These are phyloP conservation scores for Russula emetica DNA, from an alignment of 768 basidiomycete genomes.

Conservation along the genomic window DNA sequence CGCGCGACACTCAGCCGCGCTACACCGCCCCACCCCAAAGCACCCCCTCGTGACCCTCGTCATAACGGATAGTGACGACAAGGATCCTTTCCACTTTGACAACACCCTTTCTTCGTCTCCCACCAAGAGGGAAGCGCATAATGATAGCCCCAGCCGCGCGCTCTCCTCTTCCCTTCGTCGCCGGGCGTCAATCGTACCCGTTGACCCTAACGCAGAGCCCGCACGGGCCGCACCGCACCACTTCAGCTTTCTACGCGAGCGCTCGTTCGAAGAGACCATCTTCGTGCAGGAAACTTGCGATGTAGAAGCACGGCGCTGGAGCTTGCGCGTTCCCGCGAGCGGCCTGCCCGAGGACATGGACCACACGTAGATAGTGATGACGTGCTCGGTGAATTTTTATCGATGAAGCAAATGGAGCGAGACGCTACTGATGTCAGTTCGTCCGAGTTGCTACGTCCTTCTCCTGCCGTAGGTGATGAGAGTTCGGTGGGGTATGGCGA, in stretches of 20 bases:
- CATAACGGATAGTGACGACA: no score
- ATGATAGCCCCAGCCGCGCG: neutral
- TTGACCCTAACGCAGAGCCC: constrained; percentile 7
- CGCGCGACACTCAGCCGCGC: no score
- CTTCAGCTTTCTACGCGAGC: constrained; percentile 23
- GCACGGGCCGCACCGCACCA: constrained; percentile 17
- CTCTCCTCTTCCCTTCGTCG: constrained; percentile 14
- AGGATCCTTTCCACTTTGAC: constrained; percentile 27
- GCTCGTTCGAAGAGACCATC: constrained; percentile 16
- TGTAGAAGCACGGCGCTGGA: constrained; percentile 25
- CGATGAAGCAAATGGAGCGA: neutral
- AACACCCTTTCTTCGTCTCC: constrained; percentile 1
- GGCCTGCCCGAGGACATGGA: constrained; percentile 27
- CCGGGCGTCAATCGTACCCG: constrained; percentile 23
- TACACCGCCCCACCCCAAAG: no score
- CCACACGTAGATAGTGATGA: constrained; percentile 24
- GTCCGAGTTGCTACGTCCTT: constrained; percentile 13
- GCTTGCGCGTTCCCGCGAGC: constrained; percentile 25
- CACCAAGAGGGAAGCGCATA: neutral
- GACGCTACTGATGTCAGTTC: neutral
- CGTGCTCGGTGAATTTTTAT: constrained; percentile 22
- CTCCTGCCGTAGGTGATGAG: neutral
- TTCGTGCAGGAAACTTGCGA: constrained; percentile 26
- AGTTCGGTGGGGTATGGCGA: neutral
- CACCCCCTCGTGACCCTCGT: no score